These are phyloP conservation scores for Russula sp. DNA, from an alignment of 768 basidiomycete genomes.

Conservation along the genomic window DNA sequence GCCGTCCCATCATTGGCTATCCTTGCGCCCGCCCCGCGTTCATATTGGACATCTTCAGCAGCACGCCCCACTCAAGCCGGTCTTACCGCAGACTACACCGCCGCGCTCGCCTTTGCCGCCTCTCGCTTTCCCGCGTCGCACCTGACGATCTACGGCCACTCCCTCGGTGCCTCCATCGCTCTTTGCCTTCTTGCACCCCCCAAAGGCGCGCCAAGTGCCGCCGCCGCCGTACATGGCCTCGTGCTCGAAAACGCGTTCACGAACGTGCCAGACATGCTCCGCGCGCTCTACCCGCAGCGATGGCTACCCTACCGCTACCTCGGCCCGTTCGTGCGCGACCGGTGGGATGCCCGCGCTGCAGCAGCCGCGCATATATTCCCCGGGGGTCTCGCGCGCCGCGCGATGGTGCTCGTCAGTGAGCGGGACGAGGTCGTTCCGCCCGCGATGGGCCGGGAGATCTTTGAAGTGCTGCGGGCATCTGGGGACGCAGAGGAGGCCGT, in stretches of 20 bases:
- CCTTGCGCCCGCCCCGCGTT: slow-evolving; percentile 42
- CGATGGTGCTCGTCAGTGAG: slow-evolving; percentile 38
- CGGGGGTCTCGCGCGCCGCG: slow-evolving; percentile 23
- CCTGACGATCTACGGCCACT: slow-evolving; percentile 43
- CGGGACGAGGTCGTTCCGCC: slow-evolving; percentile 44
- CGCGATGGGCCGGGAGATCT: slow-evolving; percentile 34
- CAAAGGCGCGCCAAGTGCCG: not conserved
- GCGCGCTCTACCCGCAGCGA: slow-evolving; percentile 40
- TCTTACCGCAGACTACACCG: slow-evolving; percentile 38
- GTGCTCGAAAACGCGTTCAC: slow-evolving; percentile 48
- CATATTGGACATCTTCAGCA: slow-evolving; percentile 44
- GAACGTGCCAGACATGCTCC: slow-evolving; percentile 42
- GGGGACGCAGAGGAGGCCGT: not conserved
- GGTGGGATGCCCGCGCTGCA: slow-evolving; percentile 40
- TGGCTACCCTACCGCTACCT: slow-evolving; percentile 49
- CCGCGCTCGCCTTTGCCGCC: slow-evolving; percentile 32
- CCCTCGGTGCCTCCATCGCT: slow-evolving; percentile 42
- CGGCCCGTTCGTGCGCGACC: slow-evolving; percentile 38
- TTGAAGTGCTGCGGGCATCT: slow-evolving; percentile 12
- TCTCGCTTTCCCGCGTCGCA: slow-evolving; percentile 31
- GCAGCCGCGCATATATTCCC: slow-evolving; percentile 22
- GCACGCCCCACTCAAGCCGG: slow-evolving; percentile 36
- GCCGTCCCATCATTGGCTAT: slow-evolving; percentile 26
- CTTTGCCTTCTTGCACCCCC: slow-evolving; percentile 35
- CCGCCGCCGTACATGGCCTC: slow-evolving; percentile 31